Evolutionary conservation across 345 rosid species (phyloP).

Genomic region (Eucalyptus globulus): DNA sequence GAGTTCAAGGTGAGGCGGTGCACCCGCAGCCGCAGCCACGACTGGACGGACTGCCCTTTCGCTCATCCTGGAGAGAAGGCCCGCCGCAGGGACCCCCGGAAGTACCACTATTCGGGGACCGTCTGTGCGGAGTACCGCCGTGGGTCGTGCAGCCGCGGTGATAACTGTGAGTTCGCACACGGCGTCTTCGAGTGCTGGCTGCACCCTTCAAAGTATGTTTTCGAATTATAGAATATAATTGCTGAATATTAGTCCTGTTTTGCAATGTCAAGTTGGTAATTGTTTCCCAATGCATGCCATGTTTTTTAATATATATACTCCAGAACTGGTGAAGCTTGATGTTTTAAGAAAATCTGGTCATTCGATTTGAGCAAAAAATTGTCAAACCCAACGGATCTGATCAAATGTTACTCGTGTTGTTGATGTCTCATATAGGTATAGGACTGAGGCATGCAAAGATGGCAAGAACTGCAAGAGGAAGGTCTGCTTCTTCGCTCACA

Average conservation of each 20-base stretch:
- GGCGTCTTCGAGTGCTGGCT: constrained; percentile 85
- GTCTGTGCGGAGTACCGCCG: constrained; percentile 69
- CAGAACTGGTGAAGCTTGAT: background rate
- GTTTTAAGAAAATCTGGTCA: background rate
- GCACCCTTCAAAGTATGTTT: constrained; percentile 34
- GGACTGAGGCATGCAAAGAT: constrained; percentile 71
- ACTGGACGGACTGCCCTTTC: constrained; percentile 96
- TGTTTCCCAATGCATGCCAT: background rate
- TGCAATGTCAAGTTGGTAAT: background rate
- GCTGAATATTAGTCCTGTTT: background rate
- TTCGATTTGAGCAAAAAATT: background rate
- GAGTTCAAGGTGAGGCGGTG: constrained; percentile 93
- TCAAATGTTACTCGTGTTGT: background rate
- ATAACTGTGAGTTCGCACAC: constrained; percentile 55
- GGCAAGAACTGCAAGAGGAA: constrained; percentile 58
- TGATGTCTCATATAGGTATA: constrained; percentile 1
- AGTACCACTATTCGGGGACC: constrained; percentile 49
- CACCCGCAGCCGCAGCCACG: constrained; percentile 86
- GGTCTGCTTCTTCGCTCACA: constrained; percentile 69
- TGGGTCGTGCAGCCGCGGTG: constrained; percentile 50
- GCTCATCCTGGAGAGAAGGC: constrained; percentile 89
- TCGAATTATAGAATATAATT: background rate
- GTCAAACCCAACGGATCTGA: background rate
- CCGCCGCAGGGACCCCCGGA: constrained; percentile 71
- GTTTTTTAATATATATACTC: background rate